These are phyloP conservation scores for Chlorella sp. DNA, from an alignment of 139 green algal species.

Conservation along the genomic window DNA sequence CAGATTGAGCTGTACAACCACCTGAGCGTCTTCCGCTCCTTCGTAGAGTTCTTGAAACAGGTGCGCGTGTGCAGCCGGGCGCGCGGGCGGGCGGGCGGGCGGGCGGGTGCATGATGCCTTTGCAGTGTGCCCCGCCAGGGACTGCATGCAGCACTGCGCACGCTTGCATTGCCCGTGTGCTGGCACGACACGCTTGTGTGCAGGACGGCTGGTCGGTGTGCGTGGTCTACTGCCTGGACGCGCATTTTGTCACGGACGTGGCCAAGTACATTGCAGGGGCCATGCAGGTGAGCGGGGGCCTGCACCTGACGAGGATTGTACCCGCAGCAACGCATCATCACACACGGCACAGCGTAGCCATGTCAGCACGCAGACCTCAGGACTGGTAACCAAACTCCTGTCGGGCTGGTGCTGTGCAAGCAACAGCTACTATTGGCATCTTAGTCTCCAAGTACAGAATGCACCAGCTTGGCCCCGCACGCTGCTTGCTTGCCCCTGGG, in stretches of 20 bases:
- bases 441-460: no score
- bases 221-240: slow-evolving; percentile 94
- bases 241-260: slow-evolving; percentile 78
- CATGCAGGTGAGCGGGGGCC: slow-evolving; percentile 36
- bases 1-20: slow-evolving; percentile 99
- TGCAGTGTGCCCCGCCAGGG: no score
- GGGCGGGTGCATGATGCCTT: background rate
- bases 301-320: background rate
- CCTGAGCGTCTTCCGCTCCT: slow-evolving; percentile 71
- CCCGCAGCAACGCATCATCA: no score
- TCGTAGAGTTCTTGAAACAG: slow-evolving; percentile 77
- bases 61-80: background rate
- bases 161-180: no score
- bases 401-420: no score
- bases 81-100: background rate
- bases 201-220: slow-evolving; percentile 65
- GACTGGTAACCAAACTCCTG: no score
- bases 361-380: no score
- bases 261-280: slow-evolving; percentile 80
- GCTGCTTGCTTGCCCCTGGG: background rate
- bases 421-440: no score
- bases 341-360: no score
- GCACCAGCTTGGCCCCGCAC: no score
- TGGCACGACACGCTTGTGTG: no score
- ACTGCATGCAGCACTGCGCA: no score